Base-by-base conservation (phyloP, 306 rosid species). In the Acacia crassicarpa region DNA sequence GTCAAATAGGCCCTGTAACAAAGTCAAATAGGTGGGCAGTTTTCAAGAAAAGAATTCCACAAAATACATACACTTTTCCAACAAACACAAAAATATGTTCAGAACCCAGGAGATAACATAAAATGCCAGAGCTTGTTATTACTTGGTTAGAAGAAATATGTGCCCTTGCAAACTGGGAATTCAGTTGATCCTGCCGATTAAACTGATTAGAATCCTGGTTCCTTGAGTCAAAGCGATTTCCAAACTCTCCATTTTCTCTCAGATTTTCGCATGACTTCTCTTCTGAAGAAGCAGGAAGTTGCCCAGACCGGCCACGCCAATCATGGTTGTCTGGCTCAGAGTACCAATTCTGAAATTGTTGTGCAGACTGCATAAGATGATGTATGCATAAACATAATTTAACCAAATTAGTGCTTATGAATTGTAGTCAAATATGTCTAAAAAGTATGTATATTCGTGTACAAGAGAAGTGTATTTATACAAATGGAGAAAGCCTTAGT, bases 271-370 rank as follows among this genome's bases (percentile, higher is more conserved):
- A 88, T 69, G 97, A 89, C 83, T 89, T 91, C 59, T 92, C 97
- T 62, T 94, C 98, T 56, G 90, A 88, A 78, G 91, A 59, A 43
- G 91, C 58, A 65, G 91, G 83, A 86, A 77, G 82, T 58, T 83
- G 92, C 9, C 91, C 92, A 81, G 97, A 83, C 7, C 97, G 92
- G 48, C 91, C 94, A 87, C 93, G 98, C 99, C 99, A 96, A 80
- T 94, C 97, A 43, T 97, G 95, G 74, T 73, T 88, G 79, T 94
- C 99, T 27, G 95, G 95, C 88, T 96, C 99, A 69, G 92, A 51
- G 76, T 92, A 94, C 77, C 96, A 94, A 80, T 62, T 80, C 76
- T 89, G 97, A 78, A 84, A 56, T 78, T 81, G 97, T 67, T 53
- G 74, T 46, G 87, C 85, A 32, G 90, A 81, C 98, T 92, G 94